Base-by-base conservation (phyloP, 2,329 filamentous ascomycete genomes). In the Thelonectria discophora region DNA sequence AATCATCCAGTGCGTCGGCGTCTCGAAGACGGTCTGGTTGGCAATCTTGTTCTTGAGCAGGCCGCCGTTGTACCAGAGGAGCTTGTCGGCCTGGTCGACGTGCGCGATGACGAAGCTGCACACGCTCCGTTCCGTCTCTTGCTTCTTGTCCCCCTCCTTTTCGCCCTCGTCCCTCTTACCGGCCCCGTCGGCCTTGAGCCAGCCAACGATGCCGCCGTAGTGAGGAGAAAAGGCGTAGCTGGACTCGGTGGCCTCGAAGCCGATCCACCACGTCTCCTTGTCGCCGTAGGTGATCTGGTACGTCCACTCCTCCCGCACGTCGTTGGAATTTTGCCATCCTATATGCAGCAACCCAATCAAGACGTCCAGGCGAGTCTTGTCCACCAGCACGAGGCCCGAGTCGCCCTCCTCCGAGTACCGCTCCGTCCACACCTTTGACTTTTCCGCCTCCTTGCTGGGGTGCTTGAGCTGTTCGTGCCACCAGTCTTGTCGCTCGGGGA, bases 261-360 rank as follows among this genome's bases (percentile, higher is more conserved):
- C 79, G 20, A 82, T 71, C 80, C 80, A 82, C 73, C 75, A 82
- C 1, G 74, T 78, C 63, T 82, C 80, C 63, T 82, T 82, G 39
- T 82, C 80, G 0, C 80, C 80, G 20, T 82, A 77, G 0, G 72
- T 78, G 27, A 80, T 68, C 32, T 72, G 71, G 60, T 80, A 81
- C 1, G 79, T 80, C 10, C 77, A 72, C 24, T 77, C 70, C 3
- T 79, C 75, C 0, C 80, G 75, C 1, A 81, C 79, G 0, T 60
- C 66, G 7, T 73, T 66, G 1, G 75, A 76, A 52, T 82, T 82
- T 64, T 82, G 79, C 81, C 80, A 82, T n/a, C 73, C 76, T 0
- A 73, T 68, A 48, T 81, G 80, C 8, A 82, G 65, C 2, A 82
- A 66, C 0, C 73, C 80, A 11, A 78, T 71, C 12, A 82, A 43